A percentile compares a stretch with the other conserved stretches of the same genome.
phyloP scores from a whole-genome alignment of 1,284 basidiomycete genomes.

The Trametes hirsuta region DNA sequence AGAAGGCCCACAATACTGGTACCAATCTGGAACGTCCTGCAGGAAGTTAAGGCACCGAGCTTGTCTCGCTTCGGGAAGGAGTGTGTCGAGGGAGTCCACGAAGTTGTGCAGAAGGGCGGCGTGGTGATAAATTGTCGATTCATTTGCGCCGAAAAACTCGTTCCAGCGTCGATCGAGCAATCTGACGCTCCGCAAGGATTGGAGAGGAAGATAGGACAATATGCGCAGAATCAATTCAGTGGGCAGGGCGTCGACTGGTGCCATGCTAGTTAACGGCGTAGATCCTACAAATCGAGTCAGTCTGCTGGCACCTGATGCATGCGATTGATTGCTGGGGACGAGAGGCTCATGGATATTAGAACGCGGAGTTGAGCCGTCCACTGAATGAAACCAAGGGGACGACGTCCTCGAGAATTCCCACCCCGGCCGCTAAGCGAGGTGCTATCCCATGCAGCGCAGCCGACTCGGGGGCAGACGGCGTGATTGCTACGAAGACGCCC shows the following conservation, averaged over 20 bases:
- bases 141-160: conserved; percentile 48
- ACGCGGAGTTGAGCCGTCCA: too few relatives aligned
- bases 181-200: conserved; percentile 39
- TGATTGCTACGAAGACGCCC: too few relatives aligned
- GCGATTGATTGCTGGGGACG: neutral
- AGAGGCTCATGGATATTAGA: too few relatives aligned
- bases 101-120: conserved; percentile 54
- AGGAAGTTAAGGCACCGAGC: conserved; percentile 37
- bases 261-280: conserved; percentile 1
- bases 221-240: conserved; percentile 51
- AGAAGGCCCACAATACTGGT: conserved; percentile 55
- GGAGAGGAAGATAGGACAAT: conserved; percentile 49
- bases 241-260: conserved; percentile 45
- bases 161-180: conserved; percentile 49
- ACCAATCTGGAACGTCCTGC: conserved; percentile 49
- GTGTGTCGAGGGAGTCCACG: conserved; percentile 34
- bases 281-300: neutral
- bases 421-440: too few relatives aligned
- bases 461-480: too few relatives aligned
- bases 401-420: too few relatives aligned
- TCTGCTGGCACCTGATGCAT: neutral
- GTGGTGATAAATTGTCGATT: conserved; percentile 52
- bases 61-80: conserved; percentile 37
- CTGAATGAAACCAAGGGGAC: too few relatives aligned
- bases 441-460: too few relatives aligned